phyloP scores from a whole-genome alignment of 2,329 filamentous ascomycete species.

The Endothia cerciana region DNA sequence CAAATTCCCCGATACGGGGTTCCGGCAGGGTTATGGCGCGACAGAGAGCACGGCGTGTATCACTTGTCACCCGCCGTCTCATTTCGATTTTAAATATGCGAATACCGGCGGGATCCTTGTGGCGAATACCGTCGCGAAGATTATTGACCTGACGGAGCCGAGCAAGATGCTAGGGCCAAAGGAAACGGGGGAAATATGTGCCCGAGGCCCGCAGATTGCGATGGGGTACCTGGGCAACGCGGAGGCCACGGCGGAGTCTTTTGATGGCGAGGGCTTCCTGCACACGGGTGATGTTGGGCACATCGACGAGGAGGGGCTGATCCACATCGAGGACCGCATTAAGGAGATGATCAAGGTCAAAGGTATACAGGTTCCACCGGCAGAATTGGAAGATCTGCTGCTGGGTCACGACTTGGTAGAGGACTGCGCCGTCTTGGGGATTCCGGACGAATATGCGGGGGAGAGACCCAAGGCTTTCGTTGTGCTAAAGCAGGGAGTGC shows the following conservation, averaged over 20 bases:
- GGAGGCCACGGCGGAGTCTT: slow-evolving; percentile 49
- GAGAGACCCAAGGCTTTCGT: slow-evolving; percentile 65
- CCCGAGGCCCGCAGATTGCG: slow-evolving; percentile 48
- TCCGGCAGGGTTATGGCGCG: slow-evolving; percentile 71
- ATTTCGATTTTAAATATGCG: slow-evolving; percentile 61
- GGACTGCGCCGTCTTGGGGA: slow-evolving; percentile 64
- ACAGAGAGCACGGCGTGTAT: slow-evolving; percentile 68
- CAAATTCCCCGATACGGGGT: slow-evolving; percentile 61
- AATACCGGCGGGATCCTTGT: slow-evolving; percentile 59
- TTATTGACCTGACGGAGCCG: slow-evolving; percentile 54
- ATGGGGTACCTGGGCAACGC: slow-evolving; percentile 54
- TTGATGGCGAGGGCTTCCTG: slow-evolving; percentile 59
- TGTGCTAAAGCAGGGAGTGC: slow-evolving; percentile 44
- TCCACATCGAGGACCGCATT: slow-evolving; percentile 63
- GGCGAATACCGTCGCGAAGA: slow-evolving; percentile 61
- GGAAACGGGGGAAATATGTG: slow-evolving; percentile 52
- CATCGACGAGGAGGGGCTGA: slow-evolving; percentile 58
- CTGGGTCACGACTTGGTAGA: slow-evolving; percentile 45
- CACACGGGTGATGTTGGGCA: slow-evolving; percentile 62
- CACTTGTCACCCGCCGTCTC: slow-evolving; percentile 60
- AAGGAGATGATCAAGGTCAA: slow-evolving; percentile 57
- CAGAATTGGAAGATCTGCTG: slow-evolving; percentile 37
- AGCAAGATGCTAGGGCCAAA: slow-evolving; percentile 56
- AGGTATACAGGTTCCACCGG: slow-evolving; percentile 38
- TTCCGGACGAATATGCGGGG: slow-evolving; percentile 53